Conservation (phyloP, 2,329 filamentous ascomycete species). For the Stagonosporopsis rhizophila region DNA sequence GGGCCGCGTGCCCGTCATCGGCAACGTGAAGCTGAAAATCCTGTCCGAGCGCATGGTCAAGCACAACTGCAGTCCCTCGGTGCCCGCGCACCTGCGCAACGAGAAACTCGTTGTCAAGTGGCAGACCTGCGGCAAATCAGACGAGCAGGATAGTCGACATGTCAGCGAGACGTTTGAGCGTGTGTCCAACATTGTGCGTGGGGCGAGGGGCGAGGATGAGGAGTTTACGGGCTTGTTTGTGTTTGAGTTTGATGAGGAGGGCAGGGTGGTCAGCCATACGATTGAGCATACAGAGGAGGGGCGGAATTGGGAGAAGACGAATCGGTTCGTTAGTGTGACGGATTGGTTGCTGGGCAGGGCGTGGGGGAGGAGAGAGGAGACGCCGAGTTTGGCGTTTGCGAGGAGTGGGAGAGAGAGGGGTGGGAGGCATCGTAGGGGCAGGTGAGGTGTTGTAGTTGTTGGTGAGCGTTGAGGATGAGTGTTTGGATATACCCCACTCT, state of each 20-base stretch:
- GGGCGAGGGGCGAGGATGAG: conserved; percentile 56
- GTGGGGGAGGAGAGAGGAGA: conserved; percentile 57
- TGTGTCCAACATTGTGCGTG: conserved; percentile 63
- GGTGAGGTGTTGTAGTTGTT: not conserved
- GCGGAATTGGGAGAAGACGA: conserved; percentile 81
- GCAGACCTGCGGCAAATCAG: conserved; percentile 71
- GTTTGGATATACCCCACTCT: conserved; percentile 2
- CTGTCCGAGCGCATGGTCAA: conserved; percentile 84
- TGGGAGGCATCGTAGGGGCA: not conserved
- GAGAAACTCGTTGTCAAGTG: conserved; percentile 93
- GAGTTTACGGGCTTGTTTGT: conserved; percentile 92
- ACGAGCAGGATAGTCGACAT: conserved; percentile 53
- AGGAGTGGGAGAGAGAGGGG: conserved; percentile 26
- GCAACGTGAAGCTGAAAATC: conserved; percentile 87
- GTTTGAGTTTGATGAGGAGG: conserved; percentile 91
- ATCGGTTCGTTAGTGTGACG: conserved; percentile 86
- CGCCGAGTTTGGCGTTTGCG: conserved; percentile 53
- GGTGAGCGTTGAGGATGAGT: not conserved
- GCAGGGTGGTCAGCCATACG: conserved; percentile 83
- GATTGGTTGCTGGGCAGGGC: conserved; percentile 92
- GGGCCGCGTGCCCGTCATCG: conserved; percentile 89
- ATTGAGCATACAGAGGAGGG: conserved; percentile 92
- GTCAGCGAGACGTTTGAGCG: conserved; percentile 61
- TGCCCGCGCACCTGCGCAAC: conserved; percentile 53
- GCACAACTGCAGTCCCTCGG: conserved; percentile 54